Percentiles rank a stretch among this genome's conserved stretches.
These are phyloP conservation scores for Astrocystis sublimbata DNA, from an alignment of 495 filamentous ascomycete species.

Conservation along the genomic window DNA sequence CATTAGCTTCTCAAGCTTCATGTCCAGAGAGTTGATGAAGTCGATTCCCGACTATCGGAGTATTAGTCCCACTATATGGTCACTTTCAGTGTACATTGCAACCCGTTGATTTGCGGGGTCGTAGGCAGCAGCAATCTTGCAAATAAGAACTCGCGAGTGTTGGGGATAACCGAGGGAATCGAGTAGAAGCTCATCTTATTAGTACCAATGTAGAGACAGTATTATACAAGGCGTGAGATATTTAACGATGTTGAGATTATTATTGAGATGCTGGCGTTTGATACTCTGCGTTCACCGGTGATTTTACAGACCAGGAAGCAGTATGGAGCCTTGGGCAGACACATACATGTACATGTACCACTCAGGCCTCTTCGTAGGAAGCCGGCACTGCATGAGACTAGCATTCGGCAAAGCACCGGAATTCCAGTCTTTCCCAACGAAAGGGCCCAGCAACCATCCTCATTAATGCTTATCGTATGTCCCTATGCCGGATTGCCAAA, in stretches of 20 bases:
- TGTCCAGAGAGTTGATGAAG: background rate
- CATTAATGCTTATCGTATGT: conserved; percentile 2
- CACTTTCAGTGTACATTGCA: background rate
- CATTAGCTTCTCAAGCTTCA: background rate
- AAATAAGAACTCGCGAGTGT: too few relatives aligned
- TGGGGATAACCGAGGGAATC: too few relatives aligned
- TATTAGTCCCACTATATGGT: background rate
- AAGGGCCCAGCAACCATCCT: conserved; percentile 1
- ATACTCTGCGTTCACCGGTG: conserved; percentile 1
- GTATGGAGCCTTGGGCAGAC: conserved; percentile 6
- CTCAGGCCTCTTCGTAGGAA: background rate
- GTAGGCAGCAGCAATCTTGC: background rate
- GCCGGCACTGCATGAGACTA: background rate
- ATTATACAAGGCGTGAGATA: too few relatives aligned
- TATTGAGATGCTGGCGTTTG: background rate
- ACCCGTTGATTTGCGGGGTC: background rate
- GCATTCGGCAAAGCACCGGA: background rate
- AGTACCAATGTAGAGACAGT: background rate
- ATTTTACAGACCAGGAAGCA: conserved; percentile 5
- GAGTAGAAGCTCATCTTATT: too few relatives aligned
- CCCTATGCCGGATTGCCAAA: conserved; percentile 14
- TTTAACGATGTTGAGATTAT: background rate
- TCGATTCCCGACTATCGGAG: conserved; percentile 8
- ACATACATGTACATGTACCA: conserved; percentile 4
- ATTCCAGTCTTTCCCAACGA: background rate